A percentile compares a stretch with the other conserved stretches of the same genome.
Evolutionary conservation across 73 alveolate species (phyloP).

Genomic region (Uronychia setigera): DNA sequence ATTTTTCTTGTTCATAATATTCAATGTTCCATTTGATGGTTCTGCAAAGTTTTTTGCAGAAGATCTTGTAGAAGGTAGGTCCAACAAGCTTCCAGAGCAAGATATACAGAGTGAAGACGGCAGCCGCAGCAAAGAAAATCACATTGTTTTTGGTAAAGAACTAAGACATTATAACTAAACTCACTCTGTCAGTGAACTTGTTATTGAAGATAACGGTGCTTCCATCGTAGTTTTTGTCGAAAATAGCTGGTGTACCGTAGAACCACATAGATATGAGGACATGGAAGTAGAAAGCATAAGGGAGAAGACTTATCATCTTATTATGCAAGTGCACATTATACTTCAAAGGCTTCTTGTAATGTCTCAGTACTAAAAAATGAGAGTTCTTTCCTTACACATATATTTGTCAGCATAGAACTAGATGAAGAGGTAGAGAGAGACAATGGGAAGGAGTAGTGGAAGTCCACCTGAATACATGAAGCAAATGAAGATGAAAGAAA

Average conservation of each 20-base stretch:
- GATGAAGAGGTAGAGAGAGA: background rate
- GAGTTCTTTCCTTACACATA: background rate
- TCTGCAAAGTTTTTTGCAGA: background rate
- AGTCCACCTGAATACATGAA: slow-evolving; percentile 1
- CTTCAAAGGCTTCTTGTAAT: slow-evolving; percentile 18
- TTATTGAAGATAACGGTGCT: background rate
- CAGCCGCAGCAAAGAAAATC: background rate
- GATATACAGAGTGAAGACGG: background rate
- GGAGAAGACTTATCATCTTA: background rate
- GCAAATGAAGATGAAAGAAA: slow-evolving; percentile 7
- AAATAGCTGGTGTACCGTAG: slow-evolving; percentile 12
- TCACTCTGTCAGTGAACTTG: background rate
- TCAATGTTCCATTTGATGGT: background rate
- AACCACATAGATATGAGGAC: slow-evolving; percentile 7
- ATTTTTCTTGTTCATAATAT: background rate
- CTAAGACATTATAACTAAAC: background rate
- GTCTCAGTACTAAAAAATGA: background rate
- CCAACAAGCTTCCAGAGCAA: background rate
- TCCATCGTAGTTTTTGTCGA: background rate
- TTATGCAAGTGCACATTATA: slow-evolving; percentile 13
- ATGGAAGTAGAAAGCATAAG: background rate
- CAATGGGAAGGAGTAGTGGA: background rate
- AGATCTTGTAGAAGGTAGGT: background rate
- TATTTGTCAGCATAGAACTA: background rate
- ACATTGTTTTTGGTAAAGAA: background rate